phyloP scores from a whole-genome alignment of 805 yeast genomes.

The Myxozyma kluyveri region DNA sequence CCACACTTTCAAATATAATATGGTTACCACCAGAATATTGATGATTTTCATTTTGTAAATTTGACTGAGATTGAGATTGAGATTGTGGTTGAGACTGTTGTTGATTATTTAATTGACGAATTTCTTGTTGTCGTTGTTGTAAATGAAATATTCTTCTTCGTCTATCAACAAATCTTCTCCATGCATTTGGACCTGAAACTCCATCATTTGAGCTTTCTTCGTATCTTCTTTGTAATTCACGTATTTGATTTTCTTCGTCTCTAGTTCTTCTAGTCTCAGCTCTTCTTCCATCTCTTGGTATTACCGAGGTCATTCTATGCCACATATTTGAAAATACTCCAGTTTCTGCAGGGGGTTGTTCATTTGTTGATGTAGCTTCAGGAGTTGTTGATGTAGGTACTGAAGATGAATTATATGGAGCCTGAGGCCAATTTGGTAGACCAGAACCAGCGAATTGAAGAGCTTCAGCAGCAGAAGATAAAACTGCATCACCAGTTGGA shows the following conservation, averaged over 20 bases:
- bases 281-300: too few species aligned
- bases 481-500: not conserved
- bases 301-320: too few species aligned
- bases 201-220: constrained; percentile 17
- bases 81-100: too few species aligned
- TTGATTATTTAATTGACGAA: too few species aligned
- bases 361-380: not conserved
- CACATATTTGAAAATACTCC: too few species aligned
- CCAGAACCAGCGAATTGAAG: not conserved
- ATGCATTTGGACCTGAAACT: constrained; percentile 8
- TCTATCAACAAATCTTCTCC: constrained; percentile 29
- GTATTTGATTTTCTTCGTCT: constrained; percentile 33
- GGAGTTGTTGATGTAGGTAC: not conserved
- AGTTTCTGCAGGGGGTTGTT: too few species aligned
- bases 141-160: constrained; percentile 24
- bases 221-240: constrained; percentile 14
- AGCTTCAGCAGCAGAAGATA: not conserved
- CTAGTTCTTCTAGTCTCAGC: constrained; percentile 33
- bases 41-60: too few species aligned
- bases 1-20: too few species aligned
- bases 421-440: too few species aligned
- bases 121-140: constrained; percentile 19
- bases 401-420: not conserved
- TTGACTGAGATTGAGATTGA: too few species aligned
- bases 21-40: too few species aligned